Base-by-base conservation (phyloP, 768 basidiomycete species). In the Calocera cornea region DNA sequence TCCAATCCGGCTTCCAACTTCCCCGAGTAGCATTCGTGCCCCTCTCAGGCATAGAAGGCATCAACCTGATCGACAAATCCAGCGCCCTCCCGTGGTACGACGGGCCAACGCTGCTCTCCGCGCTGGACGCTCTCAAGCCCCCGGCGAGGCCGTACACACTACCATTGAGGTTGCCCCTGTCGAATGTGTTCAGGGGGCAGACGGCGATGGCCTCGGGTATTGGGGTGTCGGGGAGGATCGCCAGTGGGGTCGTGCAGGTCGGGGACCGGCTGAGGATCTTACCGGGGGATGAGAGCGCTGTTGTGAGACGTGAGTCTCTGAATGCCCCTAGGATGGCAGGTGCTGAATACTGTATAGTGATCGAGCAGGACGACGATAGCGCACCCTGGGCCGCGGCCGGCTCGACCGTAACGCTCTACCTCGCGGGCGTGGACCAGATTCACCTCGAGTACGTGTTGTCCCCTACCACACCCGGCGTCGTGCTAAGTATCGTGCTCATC, bases 131-230 rank as follows among this genome's bases (percentile, higher is more conserved):
- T 68, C 77, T 97, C 44, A 89, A 90, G 68, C 90, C 93, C 0
- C 95, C 95, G 0, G 73, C 78, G 8, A 82, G 95, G 54, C 88
- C 93, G 65, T 86, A 95, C 60, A 80, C 82, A 1, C 81, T 85
- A 0, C 87, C 95, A 0, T 76, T 95, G 27, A 85, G 97, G 40
- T 81, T 97, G 50, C 97, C 97, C 0, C 84, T 98, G 24, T 89
- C 93, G 14, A 98, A 99, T 74, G 91, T 98, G 2, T 98, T 95
- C 82, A 95, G 88, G 76, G 89, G 90, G 2, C 87, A 88, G 73
- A 85, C 87, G 17, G 85, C 90, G 1, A 84, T 89, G 1, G 77
- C 79, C 0, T 78, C 78, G 1, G 82, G 81, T n/a, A 85, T 84
- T 2, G 89, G 86, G 0, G 85, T 97, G 0, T 84, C 87, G 27